Conservation (phyloP, 495 filamentous ascomycete species). For the Neurospora cerealis region DNA sequence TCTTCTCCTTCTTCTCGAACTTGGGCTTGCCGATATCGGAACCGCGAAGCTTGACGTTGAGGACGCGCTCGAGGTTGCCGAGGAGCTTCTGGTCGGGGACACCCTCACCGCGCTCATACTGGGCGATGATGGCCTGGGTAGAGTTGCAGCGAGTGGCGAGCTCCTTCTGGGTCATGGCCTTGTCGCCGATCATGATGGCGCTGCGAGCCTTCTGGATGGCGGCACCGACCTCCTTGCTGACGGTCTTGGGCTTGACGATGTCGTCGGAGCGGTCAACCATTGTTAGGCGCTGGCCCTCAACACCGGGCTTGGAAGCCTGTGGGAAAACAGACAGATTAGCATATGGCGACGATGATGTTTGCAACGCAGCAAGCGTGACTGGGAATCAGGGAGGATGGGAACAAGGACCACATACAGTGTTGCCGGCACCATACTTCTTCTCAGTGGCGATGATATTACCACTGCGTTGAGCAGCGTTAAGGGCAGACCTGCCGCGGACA, state of each 20-base stretch:
- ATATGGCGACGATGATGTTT: background rate
- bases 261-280: conserved; percentile 98
- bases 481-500: conserved; percentile 71
- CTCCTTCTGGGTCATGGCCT: conserved; percentile 90
- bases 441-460: conserved; percentile 74
- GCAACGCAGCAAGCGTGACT: background rate
- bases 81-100: conserved; percentile 80
- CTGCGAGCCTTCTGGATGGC: conserved; percentile 67
- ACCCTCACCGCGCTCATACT: conserved; percentile 77
- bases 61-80: conserved; percentile 65
- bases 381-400: background rate
- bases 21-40: conserved; percentile 64
- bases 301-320: conserved; percentile 46
- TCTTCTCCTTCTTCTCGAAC: conserved; percentile 60
- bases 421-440: conserved; percentile 79
- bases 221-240: conserved; percentile 68
- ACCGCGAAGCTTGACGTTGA: conserved; percentile 79
- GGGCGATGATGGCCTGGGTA: conserved; percentile 65
- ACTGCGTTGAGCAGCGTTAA: conserved; percentile 81
- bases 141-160: conserved; percentile 91
- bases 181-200: conserved; percentile 53
- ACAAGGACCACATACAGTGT: conserved; percentile 52
- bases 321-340: conserved; percentile 3
- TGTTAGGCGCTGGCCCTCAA: conserved; percentile 89
- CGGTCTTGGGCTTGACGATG: conserved; percentile 90